phyloP scores from a whole-genome alignment of 1,284 basidiomycete species.

The Amylostereum areolatum region DNA sequence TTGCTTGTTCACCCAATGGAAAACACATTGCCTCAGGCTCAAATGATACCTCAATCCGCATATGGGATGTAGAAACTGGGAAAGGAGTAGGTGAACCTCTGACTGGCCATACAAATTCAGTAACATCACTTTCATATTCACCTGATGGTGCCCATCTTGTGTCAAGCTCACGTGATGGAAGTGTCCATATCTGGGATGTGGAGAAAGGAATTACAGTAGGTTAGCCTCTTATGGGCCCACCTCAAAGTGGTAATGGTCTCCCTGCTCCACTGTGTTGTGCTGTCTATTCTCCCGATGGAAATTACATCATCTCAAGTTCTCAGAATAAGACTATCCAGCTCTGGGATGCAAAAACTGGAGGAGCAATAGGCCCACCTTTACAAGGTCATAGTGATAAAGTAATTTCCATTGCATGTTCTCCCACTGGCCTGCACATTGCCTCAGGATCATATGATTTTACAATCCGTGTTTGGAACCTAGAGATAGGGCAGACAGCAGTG shows the following conservation, averaged over 20 bases:
- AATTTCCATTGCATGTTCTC: conserved; percentile 9
- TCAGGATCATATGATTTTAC: conserved; percentile 17
- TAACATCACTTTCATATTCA: conserved; percentile 5
- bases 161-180: conserved; percentile 11
- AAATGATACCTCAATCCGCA: conserved; percentile 17
- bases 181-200: not conserved
- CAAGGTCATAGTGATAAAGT: conserved; percentile 19
- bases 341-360: not conserved
- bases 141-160: conserved; percentile 9
- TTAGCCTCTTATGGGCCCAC: conserved; percentile 14
- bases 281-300: not conserved
- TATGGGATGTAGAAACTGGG: conserved; percentile 2
- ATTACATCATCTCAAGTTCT: not conserved
- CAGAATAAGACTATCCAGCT: not conserved
- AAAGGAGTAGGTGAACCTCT: not conserved
- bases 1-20: conserved; percentile 19
- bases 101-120: not conserved
- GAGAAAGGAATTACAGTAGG: conserved; percentile 2
- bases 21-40: conserved; percentile 17
- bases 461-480: conserved; percentile 21
- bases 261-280: not conserved
- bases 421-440: conserved; percentile 6
- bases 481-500: no score
- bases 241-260: no score
- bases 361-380: not conserved